Evolutionary conservation across 805 yeast genomes (phyloP).

Genomic region (Ogataea nonfermentans): DNA sequence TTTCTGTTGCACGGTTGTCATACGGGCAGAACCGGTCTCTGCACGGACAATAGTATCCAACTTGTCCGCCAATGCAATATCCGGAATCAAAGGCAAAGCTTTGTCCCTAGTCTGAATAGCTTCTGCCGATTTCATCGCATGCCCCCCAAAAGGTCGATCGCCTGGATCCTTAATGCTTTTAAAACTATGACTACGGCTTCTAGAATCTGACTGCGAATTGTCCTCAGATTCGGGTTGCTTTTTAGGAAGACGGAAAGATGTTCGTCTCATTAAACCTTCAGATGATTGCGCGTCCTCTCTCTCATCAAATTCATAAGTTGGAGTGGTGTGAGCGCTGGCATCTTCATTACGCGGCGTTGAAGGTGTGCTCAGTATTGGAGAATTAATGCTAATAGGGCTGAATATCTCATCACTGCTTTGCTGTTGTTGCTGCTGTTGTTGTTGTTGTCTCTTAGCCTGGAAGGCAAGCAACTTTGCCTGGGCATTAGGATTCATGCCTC

Average conservation of each 20-base stretch:
- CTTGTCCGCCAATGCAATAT: slow-evolving; percentile 1
- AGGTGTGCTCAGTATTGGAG: slow-evolving; percentile 18
- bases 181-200: slow-evolving; percentile 19
- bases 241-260: slow-evolving; percentile 27
- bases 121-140: slow-evolving; percentile 8
- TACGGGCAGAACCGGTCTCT: background rate
- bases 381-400: slow-evolving; percentile 2
- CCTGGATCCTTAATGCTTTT: slow-evolving; percentile 5
- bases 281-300: slow-evolving; percentile 7
- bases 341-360: slow-evolving; percentile 22
- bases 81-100: slow-evolving; percentile 4
- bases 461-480: slow-evolving; percentile 87
- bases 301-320: slow-evolving; percentile 14
- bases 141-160: slow-evolving; percentile 12
- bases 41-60: slow-evolving; percentile 6
- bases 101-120: slow-evolving; percentile 1
- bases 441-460: slow-evolving; percentile 70
- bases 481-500: slow-evolving; percentile 63
- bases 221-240: slow-evolving; percentile 21
- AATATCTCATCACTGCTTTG: slow-evolving; percentile 11
- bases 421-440: slow-evolving; percentile 12
- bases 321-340: slow-evolving; percentile 19
- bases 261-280: slow-evolving; percentile 23
- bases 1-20: slow-evolving; percentile 1
- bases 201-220: slow-evolving; percentile 40